Conservation (phyloP, 2,329 filamentous ascomycete genomes). For the Penicillium sp. region DNA sequence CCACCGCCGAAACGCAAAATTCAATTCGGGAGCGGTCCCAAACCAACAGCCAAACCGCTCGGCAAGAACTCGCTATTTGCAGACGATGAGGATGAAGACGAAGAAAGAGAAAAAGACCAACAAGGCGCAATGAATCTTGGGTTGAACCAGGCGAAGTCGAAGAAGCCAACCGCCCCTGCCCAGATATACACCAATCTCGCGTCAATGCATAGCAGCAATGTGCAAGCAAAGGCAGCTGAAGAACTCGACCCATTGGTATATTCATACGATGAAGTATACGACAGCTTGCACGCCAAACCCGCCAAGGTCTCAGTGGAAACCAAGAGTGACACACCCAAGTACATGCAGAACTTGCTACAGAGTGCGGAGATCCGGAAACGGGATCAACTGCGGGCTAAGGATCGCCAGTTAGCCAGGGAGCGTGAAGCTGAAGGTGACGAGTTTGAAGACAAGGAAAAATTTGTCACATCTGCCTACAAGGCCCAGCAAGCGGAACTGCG, state of each 20-base stretch:
- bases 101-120: slow-evolving; percentile 13
- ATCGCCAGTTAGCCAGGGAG: slow-evolving; percentile 53
- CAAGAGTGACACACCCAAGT: slow-evolving; percentile 43
- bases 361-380: slow-evolving; percentile 56
- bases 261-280: slow-evolving; percentile 44
- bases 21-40: slow-evolving; percentile 19
- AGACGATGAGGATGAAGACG: slow-evolving; percentile 30
- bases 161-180: slow-evolving; percentile 10
- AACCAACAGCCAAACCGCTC: slow-evolving; percentile 27
- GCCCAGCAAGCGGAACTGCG: slow-evolving; percentile 54
- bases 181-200: slow-evolving; percentile 40
- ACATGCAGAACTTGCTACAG: slow-evolving; percentile 52
- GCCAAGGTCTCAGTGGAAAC: slow-evolving; percentile 17
- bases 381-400: slow-evolving; percentile 53
- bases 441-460: slow-evolving; percentile 59
- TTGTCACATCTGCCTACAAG: slow-evolving; percentile 58
- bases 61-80: slow-evolving; percentile 33
- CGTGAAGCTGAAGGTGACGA: slow-evolving; percentile 59
- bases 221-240: slow-evolving; percentile 39
- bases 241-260: slow-evolving; percentile 42
- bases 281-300: slow-evolving; percentile 39
- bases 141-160: slow-evolving; percentile 19
- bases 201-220: slow-evolving; percentile 38
- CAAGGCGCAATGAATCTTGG: slow-evolving; percentile 18
- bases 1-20: slow-evolving; percentile 31